A percentile compares a stretch with the other conserved stretches of the same genome.
Evolutionary conservation across 208 protist species (phyloP).

Genomic region (Crithidia bombi): DNA sequence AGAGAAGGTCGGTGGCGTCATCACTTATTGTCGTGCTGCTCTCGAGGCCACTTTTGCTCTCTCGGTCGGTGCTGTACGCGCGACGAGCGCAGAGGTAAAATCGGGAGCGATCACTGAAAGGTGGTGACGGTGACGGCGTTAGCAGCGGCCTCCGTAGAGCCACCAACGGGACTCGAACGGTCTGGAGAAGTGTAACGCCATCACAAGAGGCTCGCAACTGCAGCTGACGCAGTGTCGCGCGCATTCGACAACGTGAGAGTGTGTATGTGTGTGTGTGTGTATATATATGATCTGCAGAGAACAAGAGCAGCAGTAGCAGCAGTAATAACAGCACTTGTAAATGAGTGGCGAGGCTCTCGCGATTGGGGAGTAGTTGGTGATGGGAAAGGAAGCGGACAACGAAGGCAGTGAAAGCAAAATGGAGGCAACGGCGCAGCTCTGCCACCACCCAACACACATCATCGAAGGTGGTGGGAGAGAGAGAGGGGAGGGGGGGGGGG

Average conservation of each 20-base stretch:
- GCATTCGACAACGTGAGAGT: too few relatives aligned
- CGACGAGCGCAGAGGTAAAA: not conserved
- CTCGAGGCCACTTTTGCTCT: not conserved
- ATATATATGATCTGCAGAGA: not conserved
- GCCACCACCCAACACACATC: too few relatives aligned
- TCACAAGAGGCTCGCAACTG: not conserved
- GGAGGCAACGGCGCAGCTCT: too few relatives aligned
- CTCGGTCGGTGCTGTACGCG: not conserved
- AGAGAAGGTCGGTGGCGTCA: conserved; percentile 34
- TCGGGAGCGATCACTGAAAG: not conserved
- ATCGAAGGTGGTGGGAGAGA: too few relatives aligned
- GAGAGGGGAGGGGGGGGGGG: too few relatives aligned
- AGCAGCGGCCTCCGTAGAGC: not conserved
- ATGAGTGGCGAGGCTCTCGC: too few relatives aligned
- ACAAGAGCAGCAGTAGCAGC: too few relatives aligned
- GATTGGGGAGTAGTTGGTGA: too few relatives aligned
- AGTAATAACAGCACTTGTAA: too few relatives aligned
- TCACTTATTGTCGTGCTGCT: not conserved
- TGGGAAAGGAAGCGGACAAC: too few relatives aligned
- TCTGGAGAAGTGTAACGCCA: not conserved
- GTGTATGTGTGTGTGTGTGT: not conserved
- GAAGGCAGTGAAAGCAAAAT: too few relatives aligned
- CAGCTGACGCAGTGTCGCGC: conserved; percentile 3
- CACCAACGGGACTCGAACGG: not conserved
- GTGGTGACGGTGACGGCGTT: not conserved